These are phyloP conservation scores for Silybum marianum DNA, from an alignment of 129 eudicot species.

Conservation along the genomic window DNA sequence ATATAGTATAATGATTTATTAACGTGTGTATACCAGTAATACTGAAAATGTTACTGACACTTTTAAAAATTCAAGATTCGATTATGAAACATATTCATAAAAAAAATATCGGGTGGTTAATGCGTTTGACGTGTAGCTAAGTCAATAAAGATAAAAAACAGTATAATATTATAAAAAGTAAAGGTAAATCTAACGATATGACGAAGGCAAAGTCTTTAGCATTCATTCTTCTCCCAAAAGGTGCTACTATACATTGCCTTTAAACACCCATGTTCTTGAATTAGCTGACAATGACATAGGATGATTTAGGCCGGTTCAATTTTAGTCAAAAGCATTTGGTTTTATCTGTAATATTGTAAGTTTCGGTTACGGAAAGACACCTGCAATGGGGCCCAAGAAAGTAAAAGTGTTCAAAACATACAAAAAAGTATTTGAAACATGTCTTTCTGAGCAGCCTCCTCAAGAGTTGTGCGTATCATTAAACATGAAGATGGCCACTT, in stretches of 20 bases:
- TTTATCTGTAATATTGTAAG: background rate
- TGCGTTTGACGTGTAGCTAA: too few species aligned
- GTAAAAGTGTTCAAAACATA: constrained; percentile 14
- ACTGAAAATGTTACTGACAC: background rate
- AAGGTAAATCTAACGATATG: background rate
- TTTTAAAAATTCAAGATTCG: background rate
- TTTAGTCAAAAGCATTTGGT: constrained; percentile 24
- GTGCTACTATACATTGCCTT: constrained; percentile 24
- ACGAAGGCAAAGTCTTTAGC: background rate
- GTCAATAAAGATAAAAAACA: background rate
- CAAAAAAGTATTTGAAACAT: background rate
- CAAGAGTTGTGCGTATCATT: background rate
- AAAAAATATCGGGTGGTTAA: background rate
- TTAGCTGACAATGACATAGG: constrained; percentile 36
- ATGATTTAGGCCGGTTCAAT: constrained; percentile 25
- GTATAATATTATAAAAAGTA: background rate
- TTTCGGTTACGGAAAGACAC: constrained; percentile 7
- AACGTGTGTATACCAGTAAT: background rate
- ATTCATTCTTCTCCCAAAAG: constrained; percentile 26
- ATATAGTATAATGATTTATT: too few species aligned
- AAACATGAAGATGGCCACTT: background rate
- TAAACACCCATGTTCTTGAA: constrained; percentile 37
- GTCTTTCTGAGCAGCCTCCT: background rate
- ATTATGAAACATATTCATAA: background rate
- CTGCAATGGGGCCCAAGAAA: background rate